Evolutionary conservation across 306 rosid genomes (phyloP), one percentile per base, ranked within the genome.

Genomic region (Rosa multiflora): DNA sequence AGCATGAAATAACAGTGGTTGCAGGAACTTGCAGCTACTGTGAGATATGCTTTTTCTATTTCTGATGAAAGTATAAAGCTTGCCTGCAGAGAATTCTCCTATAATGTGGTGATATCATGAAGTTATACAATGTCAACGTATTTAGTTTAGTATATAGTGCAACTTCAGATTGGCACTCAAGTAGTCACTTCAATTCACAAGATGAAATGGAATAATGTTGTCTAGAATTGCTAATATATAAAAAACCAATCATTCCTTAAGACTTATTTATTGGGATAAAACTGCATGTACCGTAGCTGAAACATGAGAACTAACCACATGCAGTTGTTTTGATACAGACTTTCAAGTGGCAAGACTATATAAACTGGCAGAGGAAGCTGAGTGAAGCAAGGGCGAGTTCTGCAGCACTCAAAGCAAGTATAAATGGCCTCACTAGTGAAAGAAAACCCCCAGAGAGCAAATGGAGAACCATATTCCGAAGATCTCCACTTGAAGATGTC

Each of bases 271-370:
- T 66, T 12, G 7, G 37, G 43, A 32, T 32, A 32, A 17, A 61
- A 32, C 11, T 32, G 20, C 69, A 63, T 32, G 18, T 63, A 4
- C 32, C 8, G 2, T 35, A 5, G 68, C 42, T 29, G 9, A 63
- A 29, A 63, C 69, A 32, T 32, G 42, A 59, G 17, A 63, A 29
- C 69, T 63, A 29, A 63, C 44, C 6, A 63, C 5, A 8, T 64
- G 5, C 15, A 35, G 52, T 61, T 77, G 75, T 83, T 32, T 86
- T 61, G 85, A 47, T 72, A 82, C 90, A 93, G 99, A 93, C 94
- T 55, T 88, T 86, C 77, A 95, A 95, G 90, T 95, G 99, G 99
- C 94, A 93, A 83, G 96, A 93, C 39, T 87, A 91, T 83, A 47
- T 88, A 72, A 87, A 83, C 66, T 88, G 88, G 95, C 96, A 90